phyloP scores from a whole-genome alignment of 1,139 yeast genomes.

The Scheffersomyces titani region DNA sequence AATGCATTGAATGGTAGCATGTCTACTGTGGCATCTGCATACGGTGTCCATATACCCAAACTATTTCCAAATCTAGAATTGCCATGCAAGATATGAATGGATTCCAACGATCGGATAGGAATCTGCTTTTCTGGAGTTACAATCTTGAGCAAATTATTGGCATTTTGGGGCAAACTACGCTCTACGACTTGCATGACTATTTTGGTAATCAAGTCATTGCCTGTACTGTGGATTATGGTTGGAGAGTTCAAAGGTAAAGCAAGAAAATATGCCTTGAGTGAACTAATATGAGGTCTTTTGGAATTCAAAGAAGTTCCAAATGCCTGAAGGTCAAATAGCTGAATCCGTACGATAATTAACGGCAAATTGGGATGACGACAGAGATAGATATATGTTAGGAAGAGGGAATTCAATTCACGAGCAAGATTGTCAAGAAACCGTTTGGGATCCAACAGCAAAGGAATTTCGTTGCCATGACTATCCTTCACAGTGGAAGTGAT shows the following conservation, averaged over 20 bases:
- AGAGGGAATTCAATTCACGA: constrained; percentile 48
- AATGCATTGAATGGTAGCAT: constrained; percentile 55
- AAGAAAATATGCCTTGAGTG: constrained; percentile 62
- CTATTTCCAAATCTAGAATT: constrained; percentile 59
- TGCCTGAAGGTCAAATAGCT: constrained; percentile 58
- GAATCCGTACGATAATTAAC: constrained; percentile 61
- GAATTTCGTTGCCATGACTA: constrained; percentile 30
- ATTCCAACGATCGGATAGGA: constrained; percentile 55
- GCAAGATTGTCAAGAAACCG: constrained; percentile 51
- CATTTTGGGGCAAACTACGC: constrained; percentile 47
- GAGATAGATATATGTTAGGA: constrained; percentile 62
- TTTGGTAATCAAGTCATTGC: constrained; percentile 47
- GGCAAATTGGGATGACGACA: constrained; percentile 67
- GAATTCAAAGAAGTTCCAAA: constrained; percentile 16
- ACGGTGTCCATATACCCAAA: constrained; percentile 69
- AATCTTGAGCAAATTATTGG: constrained; percentile 27
- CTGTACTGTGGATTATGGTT: constrained; percentile 59
- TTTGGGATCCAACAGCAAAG: constrained; percentile 43
- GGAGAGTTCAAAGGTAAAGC: constrained; percentile 72
- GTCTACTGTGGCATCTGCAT: constrained; percentile 68
- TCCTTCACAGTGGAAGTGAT: constrained; percentile 55
- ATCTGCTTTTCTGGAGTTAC: constrained; percentile 31
- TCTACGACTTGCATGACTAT: constrained; percentile 63
- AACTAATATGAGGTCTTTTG: constrained; percentile 41
- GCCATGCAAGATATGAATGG: constrained; percentile 60